These are phyloP conservation scores for Ambrosia artemisiifolia DNA, from an alignment of 129 eudicot genomes.

Conservation along the genomic window DNA sequence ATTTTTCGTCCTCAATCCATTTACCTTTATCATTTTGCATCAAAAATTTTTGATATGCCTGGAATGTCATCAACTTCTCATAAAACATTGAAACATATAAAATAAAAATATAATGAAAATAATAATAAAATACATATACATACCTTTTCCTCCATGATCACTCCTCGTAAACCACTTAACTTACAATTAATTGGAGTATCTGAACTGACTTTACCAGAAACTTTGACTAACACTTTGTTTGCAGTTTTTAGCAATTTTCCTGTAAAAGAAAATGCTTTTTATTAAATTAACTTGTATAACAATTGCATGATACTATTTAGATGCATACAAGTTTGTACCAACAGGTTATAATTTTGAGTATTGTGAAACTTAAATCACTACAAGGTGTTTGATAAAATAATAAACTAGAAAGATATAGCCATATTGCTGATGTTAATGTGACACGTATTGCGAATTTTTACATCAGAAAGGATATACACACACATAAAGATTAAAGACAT, in stretches of 20 bases:
- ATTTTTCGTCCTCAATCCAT: constrained; percentile 88
- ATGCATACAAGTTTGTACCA: neutral
- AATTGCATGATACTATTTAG: neutral
- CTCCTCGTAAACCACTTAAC: constrained; percentile 84
- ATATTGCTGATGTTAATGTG: no score
- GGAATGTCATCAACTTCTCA: constrained; percentile 9
- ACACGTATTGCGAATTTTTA: no score
- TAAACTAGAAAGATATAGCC: no score
- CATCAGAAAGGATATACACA: no score
- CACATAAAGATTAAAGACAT: no score
- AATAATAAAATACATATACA: neutral
- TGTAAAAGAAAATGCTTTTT: constrained; percentile 32
- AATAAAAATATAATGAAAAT: neutral
- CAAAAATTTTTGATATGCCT: constrained; percentile 90
- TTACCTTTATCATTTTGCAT: constrained; percentile 98
- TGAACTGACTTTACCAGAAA: constrained; percentile 87
- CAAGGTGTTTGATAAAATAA: neutral
- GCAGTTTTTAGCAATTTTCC: constrained; percentile 76
- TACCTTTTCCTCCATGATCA: constrained; percentile 94
- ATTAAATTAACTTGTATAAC: no score
- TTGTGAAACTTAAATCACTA: neutral
- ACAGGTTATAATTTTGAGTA: neutral
- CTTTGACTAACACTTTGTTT: constrained; percentile 65
- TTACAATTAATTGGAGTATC: constrained; percentile 80
- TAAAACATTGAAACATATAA: neutral